Evolutionary conservation across 352 stramenopile species (phyloP).

Genomic region (Globisporangium yorkense): DNA sequence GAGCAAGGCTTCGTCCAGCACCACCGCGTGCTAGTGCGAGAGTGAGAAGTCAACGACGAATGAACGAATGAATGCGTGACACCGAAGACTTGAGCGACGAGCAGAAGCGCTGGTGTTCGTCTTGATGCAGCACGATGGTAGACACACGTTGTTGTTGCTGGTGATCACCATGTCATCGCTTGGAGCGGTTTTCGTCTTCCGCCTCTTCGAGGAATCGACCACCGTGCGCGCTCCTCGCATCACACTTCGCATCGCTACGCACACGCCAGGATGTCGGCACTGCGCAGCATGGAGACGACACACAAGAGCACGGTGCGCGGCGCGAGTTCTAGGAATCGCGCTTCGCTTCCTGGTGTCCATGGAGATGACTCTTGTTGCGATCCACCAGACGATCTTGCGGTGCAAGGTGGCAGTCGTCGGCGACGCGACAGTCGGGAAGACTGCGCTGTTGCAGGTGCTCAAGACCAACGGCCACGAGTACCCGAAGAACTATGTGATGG

Average conservation of each 20-base stretch:
- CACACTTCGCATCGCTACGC: background rate
- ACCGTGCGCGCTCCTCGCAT: too few species aligned
- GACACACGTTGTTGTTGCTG: too few species aligned
- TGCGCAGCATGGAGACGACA: constrained; percentile 89
- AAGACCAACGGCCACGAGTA: constrained; percentile 90
- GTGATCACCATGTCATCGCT: too few species aligned
- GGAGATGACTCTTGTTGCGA: background rate
- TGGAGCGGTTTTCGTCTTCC: too few species aligned
- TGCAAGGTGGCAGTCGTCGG: constrained; percentile 90
- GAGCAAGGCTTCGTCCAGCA: background rate
- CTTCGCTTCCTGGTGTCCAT: background rate
- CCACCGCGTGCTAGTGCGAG: background rate
- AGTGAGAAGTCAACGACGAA: background rate
- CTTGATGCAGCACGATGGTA: too few species aligned
- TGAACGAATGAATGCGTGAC: background rate
- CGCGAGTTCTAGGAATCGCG: background rate
- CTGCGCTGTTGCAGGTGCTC: constrained; percentile 87
- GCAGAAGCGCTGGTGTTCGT: too few species aligned
- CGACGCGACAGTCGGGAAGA: constrained; percentile 89
- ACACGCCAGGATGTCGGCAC: constrained; percentile 45
- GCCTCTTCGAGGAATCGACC: background rate
- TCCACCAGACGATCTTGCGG: constrained; percentile 74
- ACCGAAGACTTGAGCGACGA: too few species aligned
- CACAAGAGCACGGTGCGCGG: constrained; percentile 78
- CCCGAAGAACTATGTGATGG: constrained; percentile 95